Conservation (phyloP, 371 early-diverging fungal genomes). For the Lichtheimia corymbifera region DNA sequence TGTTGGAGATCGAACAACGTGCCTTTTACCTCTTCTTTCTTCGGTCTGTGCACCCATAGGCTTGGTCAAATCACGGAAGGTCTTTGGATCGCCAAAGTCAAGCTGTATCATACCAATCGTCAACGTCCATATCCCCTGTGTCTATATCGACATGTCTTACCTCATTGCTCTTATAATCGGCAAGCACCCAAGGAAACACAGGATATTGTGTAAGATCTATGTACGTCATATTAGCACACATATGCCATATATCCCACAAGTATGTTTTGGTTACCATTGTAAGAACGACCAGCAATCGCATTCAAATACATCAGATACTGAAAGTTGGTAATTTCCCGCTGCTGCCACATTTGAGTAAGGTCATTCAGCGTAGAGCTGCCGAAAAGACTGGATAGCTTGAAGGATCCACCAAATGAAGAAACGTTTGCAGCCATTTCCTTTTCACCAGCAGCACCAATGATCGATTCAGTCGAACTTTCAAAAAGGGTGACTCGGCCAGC, state of each 20-base stretch:
- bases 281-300: conserved; percentile 78
- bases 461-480: conserved; percentile 42
- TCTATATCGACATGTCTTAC: conserved; percentile 7
- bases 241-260: neutral
- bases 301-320: conserved; percentile 89
- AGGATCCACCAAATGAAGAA: conserved; percentile 38
- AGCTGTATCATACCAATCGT: conserved; percentile 22
- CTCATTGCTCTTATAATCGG: conserved; percentile 67
- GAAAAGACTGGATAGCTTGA: conserved; percentile 60
- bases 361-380: conserved; percentile 69
- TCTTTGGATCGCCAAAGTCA: conserved; percentile 68
- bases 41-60: conserved; percentile 86
- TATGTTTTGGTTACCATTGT: conserved; percentile 40
- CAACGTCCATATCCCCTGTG: neutral
- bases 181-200: conserved; percentile 76
- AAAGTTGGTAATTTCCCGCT: conserved; percentile 81
- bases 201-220: conserved; percentile 70
- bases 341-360: conserved; percentile 73
- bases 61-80: conserved; percentile 81
- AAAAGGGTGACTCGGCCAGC: conserved; percentile 56
- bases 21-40: conserved; percentile 51
- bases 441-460: conserved; percentile 47
- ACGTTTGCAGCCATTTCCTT: conserved; percentile 16
- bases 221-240: neutral
- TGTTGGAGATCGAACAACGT: too few relatives aligned